phyloP scores from a whole-genome alignment of 768 basidiomycete genomes.

The Arthromyces matolae region DNA sequence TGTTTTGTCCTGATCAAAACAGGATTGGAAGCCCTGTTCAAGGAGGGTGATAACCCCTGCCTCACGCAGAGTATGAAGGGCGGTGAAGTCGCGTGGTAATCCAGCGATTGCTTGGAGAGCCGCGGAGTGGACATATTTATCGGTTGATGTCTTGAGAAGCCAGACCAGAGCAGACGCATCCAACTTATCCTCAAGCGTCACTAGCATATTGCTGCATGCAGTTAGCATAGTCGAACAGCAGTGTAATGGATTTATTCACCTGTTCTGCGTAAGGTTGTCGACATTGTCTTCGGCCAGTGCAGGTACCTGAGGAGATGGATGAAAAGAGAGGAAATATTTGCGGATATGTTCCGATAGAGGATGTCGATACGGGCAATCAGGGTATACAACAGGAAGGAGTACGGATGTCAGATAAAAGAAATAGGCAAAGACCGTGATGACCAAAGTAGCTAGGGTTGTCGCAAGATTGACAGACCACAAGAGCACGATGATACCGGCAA shows the following conservation, averaged over 20 bases:
- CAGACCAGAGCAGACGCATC: constrained; percentile 37
- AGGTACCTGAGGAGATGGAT: background rate
- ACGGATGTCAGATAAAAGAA: constrained; percentile 36
- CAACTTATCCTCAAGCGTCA: constrained; percentile 25
- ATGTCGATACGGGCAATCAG: constrained; percentile 40
- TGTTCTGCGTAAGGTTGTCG: constrained; percentile 1
- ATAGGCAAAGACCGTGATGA: constrained; percentile 34
- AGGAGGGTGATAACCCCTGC: constrained; percentile 31
- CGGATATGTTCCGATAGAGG: constrained; percentile 35
- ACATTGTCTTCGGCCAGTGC: background rate
- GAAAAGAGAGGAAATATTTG: constrained; percentile 8
- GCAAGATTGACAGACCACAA: constrained; percentile 34
- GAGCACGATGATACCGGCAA: constrained; percentile 38
- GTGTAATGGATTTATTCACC: background rate
- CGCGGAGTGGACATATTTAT: constrained; percentile 26
- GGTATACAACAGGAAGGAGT: constrained; percentile 35
- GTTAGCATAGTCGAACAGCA: background rate
- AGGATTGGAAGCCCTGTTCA: constrained; percentile 32
- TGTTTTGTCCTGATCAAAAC: constrained; percentile 37
- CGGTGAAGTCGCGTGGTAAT: constrained; percentile 35
- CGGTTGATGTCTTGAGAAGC: constrained; percentile 33
- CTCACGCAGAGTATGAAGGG: constrained; percentile 33
- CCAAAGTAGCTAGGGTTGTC: constrained; percentile 30
- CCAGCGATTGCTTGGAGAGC: constrained; percentile 37
- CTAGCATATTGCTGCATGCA: background rate